Base-by-base conservation (phyloP, 73 alveolate species). In the Paraurostyla sp. region DNA sequence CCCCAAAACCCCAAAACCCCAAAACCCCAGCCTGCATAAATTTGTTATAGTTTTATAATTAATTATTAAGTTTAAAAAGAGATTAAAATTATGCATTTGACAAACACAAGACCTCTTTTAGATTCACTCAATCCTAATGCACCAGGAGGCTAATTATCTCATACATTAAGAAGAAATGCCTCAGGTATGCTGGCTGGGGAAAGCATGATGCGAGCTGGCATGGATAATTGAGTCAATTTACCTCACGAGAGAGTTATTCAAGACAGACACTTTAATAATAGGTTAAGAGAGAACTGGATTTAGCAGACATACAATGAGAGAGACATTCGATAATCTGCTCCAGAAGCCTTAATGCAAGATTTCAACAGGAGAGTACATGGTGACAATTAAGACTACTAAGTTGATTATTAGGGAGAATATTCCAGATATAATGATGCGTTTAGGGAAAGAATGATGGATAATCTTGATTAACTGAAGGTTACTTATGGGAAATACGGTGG, bases 151-250 rank as follows among this genome's bases (percentile, higher is more conserved):
- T 59, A 46, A 23, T 35, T 43, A 13, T 15, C 25, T 6, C 20
- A 62, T 25, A 73, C 65, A 2, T 29, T 73, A 56, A 68, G 86
- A 1, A 16, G 86, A 48, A 73, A 73, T 25, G 71, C 86, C 56
- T 48, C 71, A 18, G 86, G 86, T 30, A 73, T 73, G 13, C 69
- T 73, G 3, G 86, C 86, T 33, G 86, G 86, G 46, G 71, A 73
- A 48, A 22, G 18, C 18, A 73, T 73, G 86, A 43, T 49, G 25
- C 42, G 36, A 48, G 71, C 86, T 33, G 82, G 82, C 35, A 65
- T 58, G 9, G 82, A 43, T 2, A 73, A 73, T 16, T 73, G 71
- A 43, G 7, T 73, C 16, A 41, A 40, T 48, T 23, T 73, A n/a
- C 82, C 82, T 0, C 86, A 73, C 30, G 71, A 73, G 65, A 43